Conservation (phyloP, 352 stramenopile genomes). For the Thalassiosira pacifica region DNA sequence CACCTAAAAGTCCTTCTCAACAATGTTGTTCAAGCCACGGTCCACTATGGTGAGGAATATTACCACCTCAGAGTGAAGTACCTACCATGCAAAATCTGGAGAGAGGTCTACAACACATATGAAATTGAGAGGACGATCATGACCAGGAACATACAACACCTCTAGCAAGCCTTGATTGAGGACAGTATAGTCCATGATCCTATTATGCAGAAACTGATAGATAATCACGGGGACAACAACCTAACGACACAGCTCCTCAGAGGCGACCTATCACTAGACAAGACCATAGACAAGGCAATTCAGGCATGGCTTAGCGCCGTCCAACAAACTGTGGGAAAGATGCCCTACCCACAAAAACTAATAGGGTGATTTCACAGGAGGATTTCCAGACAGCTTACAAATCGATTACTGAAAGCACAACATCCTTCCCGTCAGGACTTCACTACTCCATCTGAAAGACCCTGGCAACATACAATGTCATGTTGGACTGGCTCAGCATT, state of each 20-base stretch:
- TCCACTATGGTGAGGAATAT: neutral
- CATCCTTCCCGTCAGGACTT: constrained; percentile 4
- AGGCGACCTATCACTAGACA: too few species aligned
- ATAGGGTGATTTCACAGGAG: neutral
- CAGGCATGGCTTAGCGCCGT: too few species aligned
- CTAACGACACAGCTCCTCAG: too few species aligned
- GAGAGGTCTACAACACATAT: neutral
- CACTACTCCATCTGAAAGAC: constrained; percentile 6
- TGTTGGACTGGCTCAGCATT: neutral
- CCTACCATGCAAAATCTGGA: neutral
- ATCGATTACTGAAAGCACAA: neutral
- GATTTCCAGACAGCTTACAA: neutral
- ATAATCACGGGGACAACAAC: too few species aligned
- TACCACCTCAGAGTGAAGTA: neutral
- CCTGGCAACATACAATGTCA: too few species aligned
- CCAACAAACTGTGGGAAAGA: too few species aligned
- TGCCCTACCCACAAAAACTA: too few species aligned
- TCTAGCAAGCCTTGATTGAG: too few species aligned
- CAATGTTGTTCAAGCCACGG: neutral
- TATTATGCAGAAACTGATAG: too few species aligned
- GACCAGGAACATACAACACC: neutral
- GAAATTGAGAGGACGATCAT: neutral
- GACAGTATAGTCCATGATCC: too few species aligned
- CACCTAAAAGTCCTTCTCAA: neutral
- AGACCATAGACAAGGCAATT: too few species aligned